Percentiles rank a stretch among this genome's conserved stretches.
Evolutionary conservation across 768 basidiomycete species (phyloP).

Genomic region (Lactarius tabidus): DNA sequence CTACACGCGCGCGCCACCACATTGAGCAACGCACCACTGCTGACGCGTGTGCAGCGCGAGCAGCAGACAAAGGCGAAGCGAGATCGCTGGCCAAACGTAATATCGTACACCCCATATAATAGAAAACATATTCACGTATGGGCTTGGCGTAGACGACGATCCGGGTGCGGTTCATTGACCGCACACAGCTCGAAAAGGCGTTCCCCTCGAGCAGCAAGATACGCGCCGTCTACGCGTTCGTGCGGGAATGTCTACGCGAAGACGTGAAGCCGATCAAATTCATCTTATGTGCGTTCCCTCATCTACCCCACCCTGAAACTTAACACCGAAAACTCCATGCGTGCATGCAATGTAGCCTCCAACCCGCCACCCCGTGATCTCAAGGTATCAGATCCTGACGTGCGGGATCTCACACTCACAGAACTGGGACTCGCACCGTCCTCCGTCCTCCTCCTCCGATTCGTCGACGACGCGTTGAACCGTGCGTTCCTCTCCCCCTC

Average conservation of each 20-base stretch:
- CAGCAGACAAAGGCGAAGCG: conserved; percentile 54
- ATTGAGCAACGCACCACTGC: conserved; percentile 66
- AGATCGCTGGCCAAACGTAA: conserved; percentile 71
- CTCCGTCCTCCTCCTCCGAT: conserved; percentile 70
- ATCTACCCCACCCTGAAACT: not conserved
- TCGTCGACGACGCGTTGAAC: conserved; percentile 68
- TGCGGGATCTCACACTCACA: conserved; percentile 61
- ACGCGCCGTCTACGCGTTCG: conserved; percentile 79
- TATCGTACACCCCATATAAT: not conserved
- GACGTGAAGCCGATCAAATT: conserved; percentile 80
- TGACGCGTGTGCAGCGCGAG: conserved; percentile 59
- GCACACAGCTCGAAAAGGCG: conserved; percentile 71
- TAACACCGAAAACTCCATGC: too few relatives aligned
- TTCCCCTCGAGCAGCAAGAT: conserved; percentile 82
- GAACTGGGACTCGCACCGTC: conserved; percentile 78
- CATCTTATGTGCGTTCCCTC: conserved; percentile 61
- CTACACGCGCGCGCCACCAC: conserved; percentile 58
- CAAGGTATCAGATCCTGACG: conserved; percentile 71
- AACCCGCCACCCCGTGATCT: conserved; percentile 78
- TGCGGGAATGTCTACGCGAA: conserved; percentile 63
- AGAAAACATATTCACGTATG: not conserved
- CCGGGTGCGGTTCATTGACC: conserved; percentile 75
- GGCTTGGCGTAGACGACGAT: conserved; percentile 60
- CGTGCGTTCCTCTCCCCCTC: conserved; percentile 38
- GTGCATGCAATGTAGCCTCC: conserved; percentile 51